Evolutionary conservation across 305 asterid species (phyloP).

Genomic region (Solanum chacoense): DNA sequence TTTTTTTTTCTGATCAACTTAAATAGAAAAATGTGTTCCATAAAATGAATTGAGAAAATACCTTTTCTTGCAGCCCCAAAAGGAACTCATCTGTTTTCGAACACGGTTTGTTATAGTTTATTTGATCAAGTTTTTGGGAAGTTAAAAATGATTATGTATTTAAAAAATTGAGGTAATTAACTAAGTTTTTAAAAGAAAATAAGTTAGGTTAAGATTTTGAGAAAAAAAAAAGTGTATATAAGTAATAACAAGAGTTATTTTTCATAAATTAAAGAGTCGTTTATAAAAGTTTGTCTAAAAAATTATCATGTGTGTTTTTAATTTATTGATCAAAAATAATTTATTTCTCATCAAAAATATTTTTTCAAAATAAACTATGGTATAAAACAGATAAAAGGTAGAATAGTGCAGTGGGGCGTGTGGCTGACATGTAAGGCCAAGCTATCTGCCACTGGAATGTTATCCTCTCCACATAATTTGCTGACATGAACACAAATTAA

Average conservation of each 20-base stretch:
- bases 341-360: no score
- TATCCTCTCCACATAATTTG: constrained; percentile 23
- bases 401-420: constrained; percentile 23
- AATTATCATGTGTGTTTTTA: no score
- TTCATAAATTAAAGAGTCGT: background rate
- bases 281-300: no score
- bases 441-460: constrained; percentile 5
- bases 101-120: background rate
- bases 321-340: background rate
- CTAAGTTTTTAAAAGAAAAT: no score
- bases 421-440: constrained; percentile 20
- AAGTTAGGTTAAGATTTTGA: background rate
- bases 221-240: no score
- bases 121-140: no score
- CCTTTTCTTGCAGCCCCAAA: background rate
- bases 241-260: background rate
- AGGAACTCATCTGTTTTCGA: background rate
- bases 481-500: background rate
- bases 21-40: background rate
- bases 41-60: background rate
- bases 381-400: background rate
- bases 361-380: no score
- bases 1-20: background rate
- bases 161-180: no score
- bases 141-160: no score